These are phyloP conservation scores for Heritiera littoralis DNA, from an alignment of 345 rosid genomes.

Conservation along the genomic window DNA sequence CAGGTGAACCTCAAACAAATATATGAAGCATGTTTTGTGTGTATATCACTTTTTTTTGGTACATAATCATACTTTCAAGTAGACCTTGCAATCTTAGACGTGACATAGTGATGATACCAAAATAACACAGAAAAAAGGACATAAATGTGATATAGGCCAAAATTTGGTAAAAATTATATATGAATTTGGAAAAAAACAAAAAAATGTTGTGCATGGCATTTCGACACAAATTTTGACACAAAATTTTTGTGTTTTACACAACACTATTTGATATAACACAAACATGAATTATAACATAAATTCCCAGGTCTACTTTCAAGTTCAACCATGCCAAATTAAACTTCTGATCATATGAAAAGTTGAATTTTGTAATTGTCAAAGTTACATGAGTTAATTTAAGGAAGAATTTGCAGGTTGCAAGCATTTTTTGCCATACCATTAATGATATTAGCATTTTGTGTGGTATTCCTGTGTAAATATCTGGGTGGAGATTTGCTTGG, in stretches of 20 bases:
- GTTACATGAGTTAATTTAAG: neutral
- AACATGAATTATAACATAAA: too few species aligned
- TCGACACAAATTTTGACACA: too few species aligned
- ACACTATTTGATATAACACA: too few species aligned
- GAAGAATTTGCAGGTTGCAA: neutral
- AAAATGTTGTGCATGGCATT: too few species aligned
- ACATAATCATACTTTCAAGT: neutral
- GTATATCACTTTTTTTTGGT: neutral
- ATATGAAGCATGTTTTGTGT: constrained; percentile 4
- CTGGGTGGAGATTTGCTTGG: neutral
- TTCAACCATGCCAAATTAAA: neutral
- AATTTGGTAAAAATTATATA: too few species aligned
- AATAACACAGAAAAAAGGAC: too few species aligned
- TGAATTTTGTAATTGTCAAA: neutral
- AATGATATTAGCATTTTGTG: neutral
- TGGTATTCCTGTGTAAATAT: neutral
- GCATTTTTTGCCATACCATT: neutral
- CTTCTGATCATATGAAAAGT: neutral
- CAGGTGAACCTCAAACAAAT: neutral
- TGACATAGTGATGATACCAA: too few species aligned
- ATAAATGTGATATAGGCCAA: too few species aligned
- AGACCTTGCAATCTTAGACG: too few species aligned
- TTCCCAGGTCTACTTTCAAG: neutral
- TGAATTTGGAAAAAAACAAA: too few species aligned
- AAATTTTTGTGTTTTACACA: too few species aligned